Base-by-base conservation (phyloP, 306 rosid genomes). In the Fagus sylvatica region DNA sequence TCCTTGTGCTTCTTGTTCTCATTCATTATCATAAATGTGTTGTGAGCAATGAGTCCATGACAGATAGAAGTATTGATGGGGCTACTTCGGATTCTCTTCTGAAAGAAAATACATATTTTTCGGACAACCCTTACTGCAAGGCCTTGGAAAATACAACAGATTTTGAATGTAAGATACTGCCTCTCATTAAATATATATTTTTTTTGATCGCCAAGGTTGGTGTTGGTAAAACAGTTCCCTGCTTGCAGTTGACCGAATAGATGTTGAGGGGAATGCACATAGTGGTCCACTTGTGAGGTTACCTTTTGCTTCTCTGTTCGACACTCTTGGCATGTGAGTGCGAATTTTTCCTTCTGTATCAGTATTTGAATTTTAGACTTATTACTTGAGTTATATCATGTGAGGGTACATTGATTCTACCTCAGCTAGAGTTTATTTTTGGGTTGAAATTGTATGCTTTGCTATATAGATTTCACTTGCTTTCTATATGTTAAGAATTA, bases 271-370 rank as follows among this genome's bases (percentile, higher is more conserved):
- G 48, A 96, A 78, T 83, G 90, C 83, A 1, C 83, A 81, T 72
- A 78, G 75, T 89, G 96, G 92, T 82, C 90, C 81, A 37, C 82
- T 91, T 72, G 89, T 93, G 84, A 90, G 93, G 90, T 83, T 96
- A 39, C 96, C 99, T 46, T 96, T 96, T 86, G 98, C 99, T 61
- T 75, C 93, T 6, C 83, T 96, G 80, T 96, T 93, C 49, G 96
- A 93, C 84, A 91, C 97, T 67, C 91, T 96, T 80, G 98, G 99
- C 85, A 77, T 59, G 99, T 96, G 77, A 90, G 99, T 86, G 64
- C 69, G 33, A 79, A 16, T 66, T 57, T 77, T 33, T 73, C 42
- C 12, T 65, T 69, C 34, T 73, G 34, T 72, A 70, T 64, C 41
- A 2, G 3, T 46, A 41, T 71, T 79, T 77, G 75, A 60, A 37